Base-by-base conservation (phyloP, 371 early-diverging fungal species). In the Dinochytrium kinnereticum region DNA sequence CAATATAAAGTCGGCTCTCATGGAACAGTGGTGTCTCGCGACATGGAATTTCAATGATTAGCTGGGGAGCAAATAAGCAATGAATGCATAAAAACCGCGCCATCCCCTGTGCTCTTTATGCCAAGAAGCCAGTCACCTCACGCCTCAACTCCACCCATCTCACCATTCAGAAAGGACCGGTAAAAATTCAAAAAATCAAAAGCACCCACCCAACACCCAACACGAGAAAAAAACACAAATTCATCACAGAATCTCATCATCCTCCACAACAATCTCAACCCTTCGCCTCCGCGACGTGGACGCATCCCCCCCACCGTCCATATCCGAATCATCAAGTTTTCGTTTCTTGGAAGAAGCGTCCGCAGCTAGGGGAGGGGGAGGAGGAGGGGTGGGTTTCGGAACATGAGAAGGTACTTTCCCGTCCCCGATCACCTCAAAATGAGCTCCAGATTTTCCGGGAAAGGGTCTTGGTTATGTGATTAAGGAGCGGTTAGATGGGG, bases 401-500 rank as follows among this genome's bases (percentile, higher is more conserved):
- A 34, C 15, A 61, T 33, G 34, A 3, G 10, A 34, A 3, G 34
- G 34, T 7, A 2, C 24, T 24, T 31, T 31, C 7, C 7, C 13
- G 30, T 61, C 37, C 10, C 61, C 61, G 37, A 61, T 31, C 13
- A 61, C 24, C 24, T 61, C 61, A 55, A 55, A 55, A 28, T 55
- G 57, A 21, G n/a, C n/a, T n/a, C n/a, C n/a, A n/a, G n/a, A n/a
- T n/a, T n/a, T n/a, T n/a, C n/a, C n/a, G n/a, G n/a, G n/a, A n/a
- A n/a, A n/a, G n/a, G n/a, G n/a, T n/a, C 17, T 15, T 53, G 7
- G 55, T 24, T 5, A 53, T n/a, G 5, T 53, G 26, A 5, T 21
- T 53, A 26, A 53, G 55, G 26, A 53, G 24, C 5, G 5, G 5
- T 21, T 5, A 13, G 5, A 24, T 53, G 26, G 24, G 24, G 28